Base-by-base conservation (phyloP, 2,329 filamentous ascomycete genomes). In the Trichoderma atrobrunneum region DNA sequence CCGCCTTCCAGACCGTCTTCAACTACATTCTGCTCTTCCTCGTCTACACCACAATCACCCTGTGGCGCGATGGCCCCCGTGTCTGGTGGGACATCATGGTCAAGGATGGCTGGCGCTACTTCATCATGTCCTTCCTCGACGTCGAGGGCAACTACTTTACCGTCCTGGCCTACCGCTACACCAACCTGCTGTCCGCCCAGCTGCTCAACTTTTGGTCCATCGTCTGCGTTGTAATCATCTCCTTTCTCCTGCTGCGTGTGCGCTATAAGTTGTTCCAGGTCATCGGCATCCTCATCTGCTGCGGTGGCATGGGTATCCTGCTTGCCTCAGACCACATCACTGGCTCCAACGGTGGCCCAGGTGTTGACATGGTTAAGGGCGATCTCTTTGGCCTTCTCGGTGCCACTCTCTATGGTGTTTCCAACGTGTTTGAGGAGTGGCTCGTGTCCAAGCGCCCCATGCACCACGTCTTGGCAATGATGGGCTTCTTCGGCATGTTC, bases 191-290 rank as follows among this genome's bases (percentile, higher is more conserved):
- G 63, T 96, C 92, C 24, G 94, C 94, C 18, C 95, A 98, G 86
- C 88, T 99, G 67, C 94, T 99, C 84, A 98, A 98, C 87, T 98
- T 98, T 85, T 98, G 95, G 95, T 93, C 95, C 77, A 98, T 99
- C 76, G 93, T 97, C 65, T 91, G 95, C 74, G 96, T 99, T 26
- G 94, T 98, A 24, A 79, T 92, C 73, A 84, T 98, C 75, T 97
- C 94, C 32, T 95, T 97, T 83, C 76, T 91, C 74, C 86, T 98
- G 77, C 89, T 99, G 72, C 88, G 87, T 76, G 96, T 99, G 59
- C 93, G 96, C 78, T 99, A 99, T 87, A 93, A 94, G 84, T 85
- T 89, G 80, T 90, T 93, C 72, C 96, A 98, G 85, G 89, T 97
- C 77, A 76, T 89, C 36, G 96, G 96, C 71, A 98, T 99, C 80